phyloP scores from a whole-genome alignment of 1,139 yeast genomes.

The Hanseniaspora sp. region DNA sequence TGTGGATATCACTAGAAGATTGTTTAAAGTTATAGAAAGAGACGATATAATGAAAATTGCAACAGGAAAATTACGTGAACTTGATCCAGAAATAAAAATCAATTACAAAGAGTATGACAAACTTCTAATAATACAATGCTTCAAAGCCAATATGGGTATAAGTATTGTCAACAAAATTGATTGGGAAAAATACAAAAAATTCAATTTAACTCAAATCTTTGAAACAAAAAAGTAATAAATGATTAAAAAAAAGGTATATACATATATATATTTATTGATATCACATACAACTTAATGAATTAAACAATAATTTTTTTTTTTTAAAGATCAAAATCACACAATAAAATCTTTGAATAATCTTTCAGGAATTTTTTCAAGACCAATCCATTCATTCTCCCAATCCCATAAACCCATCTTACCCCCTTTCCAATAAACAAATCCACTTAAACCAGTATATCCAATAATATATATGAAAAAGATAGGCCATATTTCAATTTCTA shows the following conservation, averaged over 20 bases:
- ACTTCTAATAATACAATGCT: slow-evolving; percentile 74
- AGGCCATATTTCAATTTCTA: slow-evolving; percentile 13
- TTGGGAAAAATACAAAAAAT: slow-evolving; percentile 36
- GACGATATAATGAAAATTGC: slow-evolving; percentile 58
- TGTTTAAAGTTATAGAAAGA: slow-evolving; percentile 61
- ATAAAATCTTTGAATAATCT: slow-evolving; percentile 9
- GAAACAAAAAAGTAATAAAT: slow-evolving; percentile 34
- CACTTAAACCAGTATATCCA: slow-evolving; percentile 9
- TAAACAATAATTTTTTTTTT: too few species aligned
- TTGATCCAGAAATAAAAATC: slow-evolving; percentile 58
- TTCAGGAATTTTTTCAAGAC: slow-evolving; percentile 5
- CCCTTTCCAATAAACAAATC: slow-evolving; percentile 15
- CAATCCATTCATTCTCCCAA: slow-evolving; percentile 15
- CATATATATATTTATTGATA: neutral
- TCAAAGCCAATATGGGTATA: slow-evolving; percentile 71
- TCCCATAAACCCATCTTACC: slow-evolving; percentile 15
- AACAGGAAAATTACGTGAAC: slow-evolving; percentile 59
- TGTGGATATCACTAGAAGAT: slow-evolving; percentile 65
- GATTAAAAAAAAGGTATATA: neutral
- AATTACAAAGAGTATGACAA: slow-evolving; percentile 73
- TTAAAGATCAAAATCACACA: neutral
- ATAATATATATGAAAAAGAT: slow-evolving; percentile 9
- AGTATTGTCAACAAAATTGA: slow-evolving; percentile 63
- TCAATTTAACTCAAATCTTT: slow-evolving; percentile 51
- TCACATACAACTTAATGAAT: too few species aligned